Base-by-base conservation (phyloP, 2,329 filamentous ascomycete species). In the Cladosporium sp. region DNA sequence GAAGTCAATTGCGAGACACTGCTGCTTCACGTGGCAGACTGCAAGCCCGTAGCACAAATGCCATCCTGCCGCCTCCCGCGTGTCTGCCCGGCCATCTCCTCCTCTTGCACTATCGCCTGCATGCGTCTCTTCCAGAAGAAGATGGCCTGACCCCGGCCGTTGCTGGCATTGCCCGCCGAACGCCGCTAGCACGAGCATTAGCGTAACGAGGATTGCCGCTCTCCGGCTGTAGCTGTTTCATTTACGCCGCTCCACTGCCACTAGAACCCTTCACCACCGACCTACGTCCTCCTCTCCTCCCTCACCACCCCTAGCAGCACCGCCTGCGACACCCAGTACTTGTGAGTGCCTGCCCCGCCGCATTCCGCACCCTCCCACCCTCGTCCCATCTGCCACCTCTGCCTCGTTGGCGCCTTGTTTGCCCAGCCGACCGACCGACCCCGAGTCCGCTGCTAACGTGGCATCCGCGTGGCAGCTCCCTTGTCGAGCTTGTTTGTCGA, bases 201-300 rank as follows among this genome's bases (percentile, higher is more conserved):
- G 52, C 52, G 52, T 55, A 47, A 55, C 52, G 52, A 54, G 37
- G 24, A 55, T 55, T 55, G 24, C 52, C 52, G 52, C 52, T 12
- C 37, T 32, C 47, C 47, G 47, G 49, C 36, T 40, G 22, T n/a
- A 55, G 28, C 52, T 55, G 52, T 40, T 32, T 55, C 52, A 55
- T 55, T 55, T 55, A 47, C 52, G 52, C 39, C 52, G 42, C 52
- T 55, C 52, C 52, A 55, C 52, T 40, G 35, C 51, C 37, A 37
- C 32, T 22, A 32, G 24, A 36, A 28, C 28, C 25, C 28, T 15
- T 25, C 51, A 44, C 51, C 51, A 35, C 51, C 39, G 28, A 39
- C 50, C 12, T 20, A n/a, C 24, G 15, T 12, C 51, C 51, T 25
- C 32, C 39, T 37, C 39, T 28, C 24, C 51, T 19, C 44, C 50